Conservation (phyloP, 106 monocot genomes). For the Phalaenopsis equestris region DNA sequence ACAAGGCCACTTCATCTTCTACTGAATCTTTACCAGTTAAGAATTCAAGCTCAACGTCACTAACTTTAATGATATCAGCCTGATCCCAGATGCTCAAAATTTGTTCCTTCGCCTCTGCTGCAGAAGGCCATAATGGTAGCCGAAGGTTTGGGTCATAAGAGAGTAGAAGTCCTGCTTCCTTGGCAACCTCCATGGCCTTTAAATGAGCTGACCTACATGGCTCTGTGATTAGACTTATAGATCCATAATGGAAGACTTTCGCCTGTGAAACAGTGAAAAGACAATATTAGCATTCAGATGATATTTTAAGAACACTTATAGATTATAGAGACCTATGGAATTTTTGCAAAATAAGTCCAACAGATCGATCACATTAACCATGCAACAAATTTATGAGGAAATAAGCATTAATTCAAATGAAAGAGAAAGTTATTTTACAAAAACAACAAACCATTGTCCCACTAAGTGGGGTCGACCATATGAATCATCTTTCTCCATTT, state of each 20-base stretch:
- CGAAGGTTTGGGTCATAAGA: constrained; percentile 57
- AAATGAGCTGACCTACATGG: constrained; percentile 45
- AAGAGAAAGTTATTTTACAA: no score
- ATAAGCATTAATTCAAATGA: no score
- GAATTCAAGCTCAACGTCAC: constrained; percentile 18
- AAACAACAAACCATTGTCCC: no score
- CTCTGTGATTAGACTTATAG: constrained; percentile 55
- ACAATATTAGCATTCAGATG: background rate
- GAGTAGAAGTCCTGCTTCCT: constrained; percentile 35
- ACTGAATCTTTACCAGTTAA: constrained; percentile 11
- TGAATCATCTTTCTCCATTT: no score
- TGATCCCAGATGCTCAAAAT: constrained; percentile 53
- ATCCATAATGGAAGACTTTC: constrained; percentile 53
- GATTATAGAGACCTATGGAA: no score
- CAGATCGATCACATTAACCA: no score
- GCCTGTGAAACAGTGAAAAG: constrained; percentile 13
- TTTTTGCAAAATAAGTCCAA: no score
- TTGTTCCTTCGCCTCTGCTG: constrained; percentile 35
- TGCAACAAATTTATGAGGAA: no score
- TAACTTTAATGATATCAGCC: constrained; percentile 52
- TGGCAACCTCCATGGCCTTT: constrained; percentile 33
- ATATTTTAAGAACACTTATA: no score
- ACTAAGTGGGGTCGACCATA: no score
- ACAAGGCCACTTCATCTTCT: constrained; percentile 15
- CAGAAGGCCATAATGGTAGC: constrained; percentile 44